Base-by-base conservation (phyloP, 2,329 filamentous ascomycete genomes). In the Aspergillus hiratsukae region DNA sequence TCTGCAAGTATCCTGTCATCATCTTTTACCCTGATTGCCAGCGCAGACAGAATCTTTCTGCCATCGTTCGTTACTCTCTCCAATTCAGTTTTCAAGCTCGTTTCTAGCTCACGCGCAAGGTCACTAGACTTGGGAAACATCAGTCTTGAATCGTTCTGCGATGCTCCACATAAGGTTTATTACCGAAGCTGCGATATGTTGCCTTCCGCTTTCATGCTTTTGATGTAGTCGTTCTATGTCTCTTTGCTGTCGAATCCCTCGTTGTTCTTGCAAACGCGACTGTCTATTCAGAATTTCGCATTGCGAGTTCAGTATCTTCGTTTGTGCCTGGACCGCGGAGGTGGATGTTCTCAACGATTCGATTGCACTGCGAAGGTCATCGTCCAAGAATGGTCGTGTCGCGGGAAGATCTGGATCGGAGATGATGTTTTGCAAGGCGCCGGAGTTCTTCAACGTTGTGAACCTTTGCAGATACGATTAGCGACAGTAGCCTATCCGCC, bases 321-420 rank as follows among this genome's bases (percentile, higher is more conserved):
- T 70, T 52, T 75, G 73, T 59, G 64, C 68, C 28, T 70, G 62
- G 41, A 72, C 69, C 5, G 65, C 64, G 8, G 63, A 64, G 1
- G 74, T 76, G 8, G 74, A 75, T n/a, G 65, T 61, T 51, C 72
- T 68, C 35, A 77, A 63, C 9, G 64, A 66, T 48, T 68, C 61
- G 50, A 75, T 75, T 28, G 74, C 68, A 51, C 50, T 62, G 52
- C 61, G 70, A 46, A 77, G 67, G 49, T 76, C 74, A 23, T 69
- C 66, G 51, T 76, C 75, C 5, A 72, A 63, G 52, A 77, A 61
- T n/a, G 73, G 72, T 60, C 72, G 69, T 17, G 66, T 72, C 48
- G 68, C 63, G 46, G 61, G 54, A 19, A 73, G 55, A 27, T 69
- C 65, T 25, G 63, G 58, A 31, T 66, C 61, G 35, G 61, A 61